A percentile compares a stretch with the other conserved stretches of the same genome.
These are phyloP conservation scores for Basidiobolus meristosporus DNA, from an alignment of 371 early-diverging fungal genomes.

Conservation along the genomic window DNA sequence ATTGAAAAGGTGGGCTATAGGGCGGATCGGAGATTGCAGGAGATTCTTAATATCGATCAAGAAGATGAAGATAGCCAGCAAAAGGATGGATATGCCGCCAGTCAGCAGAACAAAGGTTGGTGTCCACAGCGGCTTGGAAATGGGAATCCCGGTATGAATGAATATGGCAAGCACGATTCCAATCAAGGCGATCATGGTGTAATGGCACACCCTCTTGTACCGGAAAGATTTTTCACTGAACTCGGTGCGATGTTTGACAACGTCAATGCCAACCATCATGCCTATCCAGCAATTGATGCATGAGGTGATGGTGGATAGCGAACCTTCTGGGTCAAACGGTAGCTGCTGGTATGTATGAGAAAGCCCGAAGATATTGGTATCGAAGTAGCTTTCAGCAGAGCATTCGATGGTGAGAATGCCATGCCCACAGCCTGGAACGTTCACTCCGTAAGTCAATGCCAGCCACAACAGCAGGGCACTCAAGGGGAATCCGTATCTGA, in stretches of 20 bases:
- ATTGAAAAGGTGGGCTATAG: conserved; percentile 24
- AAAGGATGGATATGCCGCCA: conserved; percentile 10
- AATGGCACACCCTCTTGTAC: too few species aligned
- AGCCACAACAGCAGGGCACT: conserved; percentile 11
- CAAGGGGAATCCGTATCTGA: conserved; percentile 2
- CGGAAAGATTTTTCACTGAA: too few species aligned
- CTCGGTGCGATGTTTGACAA: conserved; percentile 7
- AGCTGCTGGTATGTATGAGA: conserved; percentile 14
- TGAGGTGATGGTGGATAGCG: conserved; percentile 18
- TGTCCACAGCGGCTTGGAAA: conserved; percentile 26
- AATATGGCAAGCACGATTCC: conserved; percentile 5
- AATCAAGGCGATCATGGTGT: conserved; percentile 6
- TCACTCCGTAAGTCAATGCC: conserved; percentile 11
- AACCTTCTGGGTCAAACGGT: conserved; percentile 22
- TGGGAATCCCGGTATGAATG: conserved; percentile 12
- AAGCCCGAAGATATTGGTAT: conserved; percentile 13
- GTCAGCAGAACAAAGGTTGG: conserved; percentile 16
- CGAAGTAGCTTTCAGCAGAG: conserved; percentile 17
- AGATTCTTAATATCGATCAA: conserved; percentile 3
- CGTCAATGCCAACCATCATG: conserved; percentile 13
- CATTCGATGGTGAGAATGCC: conserved; percentile 11
- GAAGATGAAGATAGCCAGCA: conserved; percentile 10
- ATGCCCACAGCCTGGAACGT: conserved; percentile 7
- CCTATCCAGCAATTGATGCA: conserved; percentile 17
- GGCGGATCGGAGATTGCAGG: conserved; percentile 34